Conservation (phyloP, 257 asterid species). For the Gentiana straminea region DNA sequence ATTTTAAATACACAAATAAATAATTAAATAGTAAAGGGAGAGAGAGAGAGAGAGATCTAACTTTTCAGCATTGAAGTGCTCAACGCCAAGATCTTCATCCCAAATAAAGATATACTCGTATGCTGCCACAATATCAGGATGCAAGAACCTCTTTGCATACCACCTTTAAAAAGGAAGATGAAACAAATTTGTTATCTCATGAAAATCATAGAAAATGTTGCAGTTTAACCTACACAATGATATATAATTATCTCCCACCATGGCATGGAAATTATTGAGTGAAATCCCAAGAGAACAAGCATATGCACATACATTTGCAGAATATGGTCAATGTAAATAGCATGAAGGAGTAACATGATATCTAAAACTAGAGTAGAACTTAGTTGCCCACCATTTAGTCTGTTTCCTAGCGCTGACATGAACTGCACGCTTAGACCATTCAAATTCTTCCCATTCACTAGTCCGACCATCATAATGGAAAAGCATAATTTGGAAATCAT, state of each 20-base stretch:
- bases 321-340: too few relatives aligned
- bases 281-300: too few relatives aligned
- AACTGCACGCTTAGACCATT: constrained; percentile 86
- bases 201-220: too few relatives aligned
- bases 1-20: not conserved
- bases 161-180: constrained; percentile 40
- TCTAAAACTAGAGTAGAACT: too few relatives aligned
- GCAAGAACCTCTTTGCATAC: constrained; percentile 98
- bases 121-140: constrained; percentile 92
- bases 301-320: too few relatives aligned
- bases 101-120: constrained; percentile 94
- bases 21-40: not conserved
- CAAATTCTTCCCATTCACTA: constrained; percentile 95
- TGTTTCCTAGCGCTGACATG: constrained; percentile 88
- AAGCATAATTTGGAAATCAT: constrained; percentile 90
- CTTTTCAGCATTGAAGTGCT: constrained; percentile 87
- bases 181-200: too few relatives aligned
- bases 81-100: constrained; percentile 99
- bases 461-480: constrained; percentile 95
- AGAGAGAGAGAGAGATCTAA: constrained; percentile 17
- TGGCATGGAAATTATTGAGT: too few relatives aligned
- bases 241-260: too few relatives aligned
- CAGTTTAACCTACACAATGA: too few relatives aligned
- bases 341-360: too few relatives aligned
- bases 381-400: constrained; percentile 70